These are phyloP conservation scores for Trichoderma semiorbis DNA, from an alignment of 2,329 filamentous ascomycete genomes.

Conservation along the genomic window DNA sequence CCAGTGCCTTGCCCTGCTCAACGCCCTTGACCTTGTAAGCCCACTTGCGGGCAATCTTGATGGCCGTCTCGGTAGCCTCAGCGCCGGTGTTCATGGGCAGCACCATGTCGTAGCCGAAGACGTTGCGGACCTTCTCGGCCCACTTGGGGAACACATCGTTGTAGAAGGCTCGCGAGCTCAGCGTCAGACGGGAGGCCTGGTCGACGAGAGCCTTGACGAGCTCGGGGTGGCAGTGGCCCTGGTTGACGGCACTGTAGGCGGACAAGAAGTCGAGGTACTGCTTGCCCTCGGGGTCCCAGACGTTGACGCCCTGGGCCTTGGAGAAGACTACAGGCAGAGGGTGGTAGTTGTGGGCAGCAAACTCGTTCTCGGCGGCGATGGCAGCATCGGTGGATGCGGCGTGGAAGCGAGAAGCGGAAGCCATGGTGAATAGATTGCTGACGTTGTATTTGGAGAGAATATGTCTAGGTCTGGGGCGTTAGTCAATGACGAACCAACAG, in stretches of 20 bases:
- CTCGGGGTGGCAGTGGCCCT: constrained; percentile 96
- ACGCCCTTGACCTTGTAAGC: constrained; percentile 95
- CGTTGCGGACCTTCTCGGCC: constrained; percentile 83
- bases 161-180: constrained; percentile 94
- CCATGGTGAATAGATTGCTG: constrained; percentile 42
- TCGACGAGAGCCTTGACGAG: constrained; percentile 85
- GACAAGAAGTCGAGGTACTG: constrained; percentile 98
- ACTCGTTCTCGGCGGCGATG: constrained; percentile 76
- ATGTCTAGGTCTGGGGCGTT: background rate
- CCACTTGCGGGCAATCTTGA: constrained; percentile 97
- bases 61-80: constrained; percentile 90
- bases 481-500: background rate
- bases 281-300: constrained; percentile 95
- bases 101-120: constrained; percentile 97
- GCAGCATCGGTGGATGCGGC: constrained; percentile 73
- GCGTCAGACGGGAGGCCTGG: constrained; percentile 83
- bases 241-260: constrained; percentile 96
- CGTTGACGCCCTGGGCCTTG: constrained; percentile 75
- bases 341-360: constrained; percentile 98
- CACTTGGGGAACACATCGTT: constrained; percentile 98
- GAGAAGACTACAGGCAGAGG: constrained; percentile 93
- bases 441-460: background rate
- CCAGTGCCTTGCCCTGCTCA: constrained; percentile 74
- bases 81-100: constrained; percentile 97
- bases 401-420: constrained; percentile 61